Conservation (phyloP, 768 basidiomycete genomes). For the Rhizopogon sp. region DNA sequence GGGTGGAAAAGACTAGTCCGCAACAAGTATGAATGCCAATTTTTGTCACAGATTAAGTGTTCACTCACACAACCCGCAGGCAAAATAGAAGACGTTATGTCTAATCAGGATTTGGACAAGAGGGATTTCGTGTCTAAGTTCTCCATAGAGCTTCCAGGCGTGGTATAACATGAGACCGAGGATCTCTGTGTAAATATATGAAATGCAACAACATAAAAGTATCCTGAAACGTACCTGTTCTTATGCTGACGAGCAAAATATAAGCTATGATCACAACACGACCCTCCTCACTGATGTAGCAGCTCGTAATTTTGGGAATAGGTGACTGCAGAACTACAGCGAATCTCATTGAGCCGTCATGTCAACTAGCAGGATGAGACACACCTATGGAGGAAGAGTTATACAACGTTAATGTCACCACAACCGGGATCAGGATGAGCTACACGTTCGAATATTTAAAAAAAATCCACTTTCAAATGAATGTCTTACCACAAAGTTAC, state of each 20-base stretch:
- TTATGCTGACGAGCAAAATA: neutral
- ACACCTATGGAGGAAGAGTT: neutral
- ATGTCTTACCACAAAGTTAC: neutral
- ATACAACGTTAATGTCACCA: neutral
- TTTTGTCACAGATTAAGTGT: neutral
- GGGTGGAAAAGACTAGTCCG: neutral
- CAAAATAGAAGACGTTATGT: neutral
- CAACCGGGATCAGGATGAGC: neutral
- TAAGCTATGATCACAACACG: neutral
- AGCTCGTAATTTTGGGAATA: neutral
- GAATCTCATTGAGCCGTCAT: neutral
- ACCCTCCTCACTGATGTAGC: neutral
- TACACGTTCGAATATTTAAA: neutral
- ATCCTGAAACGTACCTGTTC: neutral
- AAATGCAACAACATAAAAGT: neutral
- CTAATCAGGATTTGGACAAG: neutral
- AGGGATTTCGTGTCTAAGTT: neutral
- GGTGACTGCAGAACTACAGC: neutral
- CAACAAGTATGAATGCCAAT: neutral
- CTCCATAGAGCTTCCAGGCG: neutral
- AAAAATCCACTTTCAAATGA: neutral
- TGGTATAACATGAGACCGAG: neutral
- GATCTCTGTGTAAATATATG: neutral
- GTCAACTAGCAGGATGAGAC: neutral
- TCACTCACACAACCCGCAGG: neutral